These are phyloP conservation scores for Plasmodium ovale DNA, from an alignment of 169 alveolate species.

Conservation along the genomic window DNA sequence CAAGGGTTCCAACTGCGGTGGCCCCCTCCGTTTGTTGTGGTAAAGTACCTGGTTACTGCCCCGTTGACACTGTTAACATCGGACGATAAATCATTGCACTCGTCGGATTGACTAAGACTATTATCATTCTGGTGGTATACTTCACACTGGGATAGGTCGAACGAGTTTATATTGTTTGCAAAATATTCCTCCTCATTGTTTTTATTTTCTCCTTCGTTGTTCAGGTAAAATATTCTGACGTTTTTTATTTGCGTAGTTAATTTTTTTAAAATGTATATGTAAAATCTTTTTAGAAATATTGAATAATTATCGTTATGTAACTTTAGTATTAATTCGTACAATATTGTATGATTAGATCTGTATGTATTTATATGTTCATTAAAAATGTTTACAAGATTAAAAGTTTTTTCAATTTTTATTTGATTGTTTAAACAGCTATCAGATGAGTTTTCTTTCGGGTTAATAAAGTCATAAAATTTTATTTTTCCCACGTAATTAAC, in stretches of 20 bases:
- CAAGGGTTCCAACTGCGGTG: too few relatives aligned
- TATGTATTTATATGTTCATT: slow-evolving; percentile 70
- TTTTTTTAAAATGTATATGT: slow-evolving; percentile 34
- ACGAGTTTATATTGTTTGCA: neutral
- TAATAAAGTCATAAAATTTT: slow-evolving; percentile 50
- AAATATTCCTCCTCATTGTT: neutral
- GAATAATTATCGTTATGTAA: slow-evolving; percentile 65
- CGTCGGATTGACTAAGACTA: neutral
- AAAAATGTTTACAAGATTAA: slow-evolving; percentile 52
- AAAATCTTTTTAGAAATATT: slow-evolving; percentile 43
- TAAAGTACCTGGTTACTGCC: too few relatives aligned
- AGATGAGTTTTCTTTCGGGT: neutral
- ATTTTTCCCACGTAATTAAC: slow-evolving; percentile 55
- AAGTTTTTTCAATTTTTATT: slow-evolving; percentile 51
- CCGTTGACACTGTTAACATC: slow-evolving; percentile 1
- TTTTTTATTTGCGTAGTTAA: slow-evolving; percentile 31
- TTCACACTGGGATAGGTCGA: neutral
- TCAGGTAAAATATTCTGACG: slow-evolving; percentile 31
- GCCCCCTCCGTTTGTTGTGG: neutral
- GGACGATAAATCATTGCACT: neutral
- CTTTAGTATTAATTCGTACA: slow-evolving; percentile 62
- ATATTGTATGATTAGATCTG: slow-evolving; percentile 44
- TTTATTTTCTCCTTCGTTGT: neutral
- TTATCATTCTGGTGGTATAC: neutral
- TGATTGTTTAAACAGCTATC: slow-evolving; percentile 24